Percentiles rank a stretch among this genome's conserved stretches.
These are phyloP conservation scores for Plasmodium reichenowi DNA, from an alignment of 169 alveolate genomes.

Conservation along the genomic window DNA sequence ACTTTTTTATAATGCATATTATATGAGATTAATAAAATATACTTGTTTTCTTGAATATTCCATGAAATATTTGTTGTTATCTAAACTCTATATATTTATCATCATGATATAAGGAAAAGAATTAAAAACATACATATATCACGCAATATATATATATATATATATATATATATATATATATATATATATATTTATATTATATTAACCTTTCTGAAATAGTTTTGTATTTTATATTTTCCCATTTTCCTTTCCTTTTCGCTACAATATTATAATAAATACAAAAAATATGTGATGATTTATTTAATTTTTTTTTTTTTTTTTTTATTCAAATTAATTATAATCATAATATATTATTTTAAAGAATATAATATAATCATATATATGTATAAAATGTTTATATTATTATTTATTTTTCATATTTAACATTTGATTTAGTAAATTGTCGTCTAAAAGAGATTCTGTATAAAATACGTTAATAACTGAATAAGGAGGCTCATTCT, in stretches of 20 bases:
- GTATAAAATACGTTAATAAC: constrained; percentile 52
- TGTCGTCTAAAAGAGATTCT: constrained; percentile 39
- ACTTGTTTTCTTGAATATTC: constrained; percentile 59
- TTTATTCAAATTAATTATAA: not conserved
- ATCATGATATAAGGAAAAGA: not conserved
- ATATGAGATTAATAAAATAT: constrained; percentile 7
- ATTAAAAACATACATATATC: not conserved
- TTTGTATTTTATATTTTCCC: constrained; percentile 34
- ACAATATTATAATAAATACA: not conserved
- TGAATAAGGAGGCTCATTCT: constrained; percentile 72
- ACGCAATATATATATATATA: no score
- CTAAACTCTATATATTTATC: constrained; percentile 25
- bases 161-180: no score
- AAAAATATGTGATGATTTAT: not conserved
- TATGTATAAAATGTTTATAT: constrained; percentile 7
- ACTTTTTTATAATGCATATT: not conserved
- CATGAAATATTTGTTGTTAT: constrained; percentile 49
- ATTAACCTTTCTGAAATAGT: constrained; percentile 57
- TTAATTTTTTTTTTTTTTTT: constrained; percentile 6
- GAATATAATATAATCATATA: no score
- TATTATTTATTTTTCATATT: constrained; percentile 3
- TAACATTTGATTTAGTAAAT: constrained; percentile 64
- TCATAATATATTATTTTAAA: no score
- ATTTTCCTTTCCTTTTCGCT: constrained; percentile 58
- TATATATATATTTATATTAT: not conserved